These are phyloP conservation scores for Trichoderma koningii DNA, from an alignment of 2,329 filamentous ascomycete genomes.

Conservation along the genomic window DNA sequence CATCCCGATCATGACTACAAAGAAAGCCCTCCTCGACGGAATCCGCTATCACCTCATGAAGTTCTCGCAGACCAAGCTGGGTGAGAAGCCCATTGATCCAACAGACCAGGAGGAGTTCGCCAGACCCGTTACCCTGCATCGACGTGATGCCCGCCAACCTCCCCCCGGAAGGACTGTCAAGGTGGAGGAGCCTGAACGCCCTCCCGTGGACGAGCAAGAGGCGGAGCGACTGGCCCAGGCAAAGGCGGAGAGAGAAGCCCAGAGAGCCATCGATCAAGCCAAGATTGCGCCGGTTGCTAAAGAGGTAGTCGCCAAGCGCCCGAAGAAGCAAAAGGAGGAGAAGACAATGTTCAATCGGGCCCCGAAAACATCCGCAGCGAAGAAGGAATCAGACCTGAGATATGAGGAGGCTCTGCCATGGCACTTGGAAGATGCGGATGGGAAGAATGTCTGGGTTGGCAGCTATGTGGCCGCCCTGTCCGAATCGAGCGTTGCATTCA, in stretches of 20 bases:
- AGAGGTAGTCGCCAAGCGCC: slow-evolving; percentile 52
- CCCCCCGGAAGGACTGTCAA: slow-evolving; percentile 65
- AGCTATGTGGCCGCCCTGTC: slow-evolving; percentile 88
- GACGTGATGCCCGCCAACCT: slow-evolving; percentile 77
- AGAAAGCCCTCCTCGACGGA: slow-evolving; percentile 75
- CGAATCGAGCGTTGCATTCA: slow-evolving; percentile 77
- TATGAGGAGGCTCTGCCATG: slow-evolving; percentile 96
- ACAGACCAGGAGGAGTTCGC: slow-evolving; percentile 76
- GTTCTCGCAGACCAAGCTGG: slow-evolving; percentile 62
- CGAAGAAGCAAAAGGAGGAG: slow-evolving; percentile 72
- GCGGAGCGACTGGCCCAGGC: slow-evolving; percentile 66
- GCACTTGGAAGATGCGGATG: slow-evolving; percentile 95
- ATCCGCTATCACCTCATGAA: slow-evolving; percentile 87
- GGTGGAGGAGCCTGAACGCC: slow-evolving; percentile 53
- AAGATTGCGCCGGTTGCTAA: slow-evolving; percentile 86
- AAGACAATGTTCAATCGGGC: slow-evolving; percentile 84
- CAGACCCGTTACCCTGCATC: slow-evolving; percentile 83
- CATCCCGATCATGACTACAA: slow-evolving; percentile 77
- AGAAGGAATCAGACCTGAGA: slow-evolving; percentile 69
- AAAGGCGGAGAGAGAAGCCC: slow-evolving; percentile 79
- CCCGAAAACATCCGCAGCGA: slow-evolving; percentile 78
- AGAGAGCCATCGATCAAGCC: slow-evolving; percentile 82
- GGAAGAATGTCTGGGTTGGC: slow-evolving; percentile 91
- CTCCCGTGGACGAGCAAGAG: slow-evolving; percentile 57
- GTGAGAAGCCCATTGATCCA: slow-evolving; percentile 66